These are phyloP conservation scores for Daldinia grandis DNA, from an alignment of 495 filamentous ascomycete species.

Conservation along the genomic window DNA sequence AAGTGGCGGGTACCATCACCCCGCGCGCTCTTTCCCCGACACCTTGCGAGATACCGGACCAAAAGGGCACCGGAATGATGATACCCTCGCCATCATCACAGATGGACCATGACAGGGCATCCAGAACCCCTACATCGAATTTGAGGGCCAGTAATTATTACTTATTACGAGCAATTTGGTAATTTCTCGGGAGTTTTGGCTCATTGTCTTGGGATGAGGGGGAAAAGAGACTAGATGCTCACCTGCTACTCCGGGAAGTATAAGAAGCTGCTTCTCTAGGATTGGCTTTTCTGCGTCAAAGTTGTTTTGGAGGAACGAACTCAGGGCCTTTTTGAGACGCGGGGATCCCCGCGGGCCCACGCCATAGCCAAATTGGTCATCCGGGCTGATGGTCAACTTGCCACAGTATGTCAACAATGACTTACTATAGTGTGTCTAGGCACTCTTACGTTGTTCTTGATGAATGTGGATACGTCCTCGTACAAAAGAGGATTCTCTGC, in stretches of 20 bases:
- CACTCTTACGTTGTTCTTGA: background rate
- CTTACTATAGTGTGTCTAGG: background rate
- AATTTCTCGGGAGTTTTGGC: no score
- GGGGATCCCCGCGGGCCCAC: background rate
- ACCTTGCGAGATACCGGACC: background rate
- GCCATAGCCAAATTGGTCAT: background rate
- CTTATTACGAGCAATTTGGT: no score
- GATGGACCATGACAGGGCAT: background rate
- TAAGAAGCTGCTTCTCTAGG: background rate
- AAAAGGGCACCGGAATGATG: background rate
- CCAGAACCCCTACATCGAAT: background rate
- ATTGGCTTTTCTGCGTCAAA: background rate
- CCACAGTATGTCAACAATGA: background rate
- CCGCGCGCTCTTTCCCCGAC: background rate
- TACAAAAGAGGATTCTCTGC: background rate
- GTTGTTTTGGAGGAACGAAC: background rate
- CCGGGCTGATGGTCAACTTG: background rate
- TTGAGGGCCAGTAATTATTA: no score
- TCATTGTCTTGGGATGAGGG: no score
- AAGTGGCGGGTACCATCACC: background rate
- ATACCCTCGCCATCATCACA: background rate
- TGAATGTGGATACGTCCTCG: background rate
- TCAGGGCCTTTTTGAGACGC: background rate
- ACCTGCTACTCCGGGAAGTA: background rate
- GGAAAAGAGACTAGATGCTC: background rate